Evolutionary conservation across 371 early-diverging fungal genomes (phyloP).

Genomic region (Agmasoma carcini): DNA sequence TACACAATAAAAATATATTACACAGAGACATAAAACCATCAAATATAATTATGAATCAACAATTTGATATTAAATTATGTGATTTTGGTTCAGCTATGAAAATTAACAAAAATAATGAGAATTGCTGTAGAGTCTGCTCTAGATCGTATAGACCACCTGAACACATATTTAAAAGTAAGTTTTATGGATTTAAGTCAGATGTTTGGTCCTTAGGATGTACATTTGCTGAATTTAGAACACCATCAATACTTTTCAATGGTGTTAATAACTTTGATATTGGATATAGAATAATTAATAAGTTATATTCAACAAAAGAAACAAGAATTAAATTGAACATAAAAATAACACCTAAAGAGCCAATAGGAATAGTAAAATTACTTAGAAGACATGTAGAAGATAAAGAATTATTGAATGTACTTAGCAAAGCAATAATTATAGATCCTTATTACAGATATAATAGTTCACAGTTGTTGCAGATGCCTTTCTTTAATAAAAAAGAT

Average conservation of each 20-base stretch:
- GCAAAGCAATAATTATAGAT: constrained; percentile 14
- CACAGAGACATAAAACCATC: constrained; percentile 60
- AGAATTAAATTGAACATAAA: too few species aligned
- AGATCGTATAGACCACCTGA: constrained; percentile 94
- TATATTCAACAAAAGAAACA: too few species aligned
- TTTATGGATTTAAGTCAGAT: constrained; percentile 71
- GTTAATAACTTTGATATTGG: constrained; percentile 1
- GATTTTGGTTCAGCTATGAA: constrained; percentile 93
- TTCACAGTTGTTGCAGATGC: not conserved
- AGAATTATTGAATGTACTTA: constrained; percentile 8
- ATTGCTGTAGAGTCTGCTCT: constrained; percentile 90
- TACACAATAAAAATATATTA: constrained; percentile 55
- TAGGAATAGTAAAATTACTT: constrained; percentile 27
- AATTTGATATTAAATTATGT: constrained; percentile 76
- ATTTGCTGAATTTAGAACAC: constrained; percentile 14
- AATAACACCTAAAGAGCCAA: not conserved
- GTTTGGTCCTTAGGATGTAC: constrained; percentile 30
- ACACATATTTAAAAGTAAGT: constrained; percentile 81
- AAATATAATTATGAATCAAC: constrained; percentile 63
- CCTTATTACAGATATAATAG: constrained; percentile 18
- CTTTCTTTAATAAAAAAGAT: constrained; percentile 2
- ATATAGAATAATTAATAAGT: too few species aligned
- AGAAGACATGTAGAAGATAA: constrained; percentile 8
- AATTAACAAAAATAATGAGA: constrained; percentile 72
- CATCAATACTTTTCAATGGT: constrained; percentile 18